Evolutionary conservation across 2,329 filamentous ascomycete species (phyloP).

Genomic region (Colletotrichum sp.): DNA sequence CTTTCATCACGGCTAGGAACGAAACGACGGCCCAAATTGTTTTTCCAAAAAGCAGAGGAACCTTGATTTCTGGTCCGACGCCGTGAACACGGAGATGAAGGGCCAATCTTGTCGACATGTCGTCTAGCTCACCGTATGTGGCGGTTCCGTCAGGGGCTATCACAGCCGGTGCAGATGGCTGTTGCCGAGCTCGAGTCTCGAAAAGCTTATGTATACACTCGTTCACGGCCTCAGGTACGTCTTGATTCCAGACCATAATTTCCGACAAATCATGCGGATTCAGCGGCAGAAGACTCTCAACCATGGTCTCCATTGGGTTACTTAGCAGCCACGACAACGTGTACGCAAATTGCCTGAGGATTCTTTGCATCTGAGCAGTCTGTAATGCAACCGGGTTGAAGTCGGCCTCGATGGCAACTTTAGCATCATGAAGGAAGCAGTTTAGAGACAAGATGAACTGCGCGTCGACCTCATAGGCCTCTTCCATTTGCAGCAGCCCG

Average conservation of each 20-base stretch:
- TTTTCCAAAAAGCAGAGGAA: conserved; percentile 31
- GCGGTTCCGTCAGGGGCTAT: conserved; percentile 23
- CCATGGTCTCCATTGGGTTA: background rate
- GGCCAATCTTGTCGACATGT: conserved; percentile 17
- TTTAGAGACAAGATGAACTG: background rate
- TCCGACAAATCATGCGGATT: background rate
- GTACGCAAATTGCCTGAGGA: background rate
- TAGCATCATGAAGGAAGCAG: background rate
- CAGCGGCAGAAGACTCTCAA: background rate
- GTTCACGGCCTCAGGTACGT: background rate
- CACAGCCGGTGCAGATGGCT: background rate
- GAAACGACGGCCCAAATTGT: conserved; percentile 28
- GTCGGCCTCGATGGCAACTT: background rate
- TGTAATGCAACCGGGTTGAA: background rate
- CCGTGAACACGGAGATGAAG: conserved; percentile 10
- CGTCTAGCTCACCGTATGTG: conserved; percentile 24
- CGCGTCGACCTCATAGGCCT: background rate
- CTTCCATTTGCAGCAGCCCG: background rate
- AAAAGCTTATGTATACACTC: background rate
- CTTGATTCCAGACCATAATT: background rate
- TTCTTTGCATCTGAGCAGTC: background rate
- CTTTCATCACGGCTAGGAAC: conserved; percentile 32
- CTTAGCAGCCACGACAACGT: background rate
- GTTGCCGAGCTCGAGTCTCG: background rate
- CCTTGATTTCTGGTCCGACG: conserved; percentile 21